These are phyloP conservation scores for Eucalyptus pauciflora DNA, from an alignment of 345 rosid genomes.

Conservation along the genomic window DNA sequence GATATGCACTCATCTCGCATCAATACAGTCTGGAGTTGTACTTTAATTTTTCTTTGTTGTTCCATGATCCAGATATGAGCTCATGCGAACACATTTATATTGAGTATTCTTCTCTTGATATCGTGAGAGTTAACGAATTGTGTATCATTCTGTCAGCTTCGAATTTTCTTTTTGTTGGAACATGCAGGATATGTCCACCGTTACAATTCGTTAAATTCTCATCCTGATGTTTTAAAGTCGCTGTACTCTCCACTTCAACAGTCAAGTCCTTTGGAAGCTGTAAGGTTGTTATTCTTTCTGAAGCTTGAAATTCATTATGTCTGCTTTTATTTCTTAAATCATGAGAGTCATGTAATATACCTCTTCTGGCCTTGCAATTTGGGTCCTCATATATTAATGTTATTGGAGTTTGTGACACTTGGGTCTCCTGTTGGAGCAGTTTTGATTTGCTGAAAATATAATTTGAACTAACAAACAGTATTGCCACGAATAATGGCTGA, in stretches of 20 bases:
- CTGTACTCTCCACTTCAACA: slow-evolving; percentile 94
- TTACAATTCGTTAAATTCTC: slow-evolving; percentile 76
- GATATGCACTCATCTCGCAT: background rate
- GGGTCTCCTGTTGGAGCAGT: background rate
- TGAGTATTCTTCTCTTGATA: background rate
- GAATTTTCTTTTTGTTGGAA: background rate
- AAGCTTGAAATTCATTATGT: background rate
- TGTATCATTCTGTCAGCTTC: background rate
- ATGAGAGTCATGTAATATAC: background rate
- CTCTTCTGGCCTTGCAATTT: background rate
- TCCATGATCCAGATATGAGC: background rate
- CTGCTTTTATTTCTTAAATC: background rate
- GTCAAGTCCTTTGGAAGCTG: slow-evolving; percentile 82
- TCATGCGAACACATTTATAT: background rate
- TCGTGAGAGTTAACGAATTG: background rate
- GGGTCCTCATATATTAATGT: background rate
- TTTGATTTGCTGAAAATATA: background rate
- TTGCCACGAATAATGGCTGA: background rate
- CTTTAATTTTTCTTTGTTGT: background rate
- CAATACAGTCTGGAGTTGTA: background rate
- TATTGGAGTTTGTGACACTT: background rate
- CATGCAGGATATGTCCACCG: slow-evolving; percentile 71
- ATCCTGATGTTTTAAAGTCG: slow-evolving; percentile 91
- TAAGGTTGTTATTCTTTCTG: slow-evolving; percentile 37
- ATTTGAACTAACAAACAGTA: background rate